Percentiles rank a stretch among this genome's conserved stretches.
Evolutionary conservation across 176 grass and related monocot species (phyloP).

Genomic region (Oropetium thomaeum): DNA sequence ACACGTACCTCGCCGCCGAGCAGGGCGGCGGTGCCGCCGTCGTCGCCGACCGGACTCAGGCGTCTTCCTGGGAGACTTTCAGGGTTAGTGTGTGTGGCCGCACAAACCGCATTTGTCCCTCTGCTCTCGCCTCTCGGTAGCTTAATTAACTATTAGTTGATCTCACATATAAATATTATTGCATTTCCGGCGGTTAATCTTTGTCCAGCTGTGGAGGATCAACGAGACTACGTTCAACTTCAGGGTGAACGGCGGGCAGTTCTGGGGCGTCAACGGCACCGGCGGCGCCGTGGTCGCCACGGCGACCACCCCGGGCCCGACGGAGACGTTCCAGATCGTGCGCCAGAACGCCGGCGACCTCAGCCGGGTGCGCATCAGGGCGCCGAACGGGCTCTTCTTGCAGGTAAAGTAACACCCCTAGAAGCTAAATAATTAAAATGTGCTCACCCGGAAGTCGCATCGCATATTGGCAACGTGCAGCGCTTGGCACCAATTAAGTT

Average conservation of each 20-base stretch:
- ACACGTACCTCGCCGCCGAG: slow-evolving; percentile 54
- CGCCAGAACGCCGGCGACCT: slow-evolving; percentile 22
- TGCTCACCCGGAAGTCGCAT: no score
- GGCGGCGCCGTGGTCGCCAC: slow-evolving; percentile 29
- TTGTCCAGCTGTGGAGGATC: slow-evolving; percentile 63
- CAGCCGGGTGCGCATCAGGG: slow-evolving; percentile 37
- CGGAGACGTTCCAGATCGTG: slow-evolving; percentile 56
- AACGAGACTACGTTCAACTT: slow-evolving; percentile 48
- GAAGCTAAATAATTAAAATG: no score
- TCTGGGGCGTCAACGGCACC: slow-evolving; percentile 36
- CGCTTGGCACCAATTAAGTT: no score
- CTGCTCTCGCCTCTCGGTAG: no score
- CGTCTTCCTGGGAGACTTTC: slow-evolving; percentile 74
- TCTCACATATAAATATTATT: not conserved
- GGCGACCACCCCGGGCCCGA: slow-evolving; percentile 24
- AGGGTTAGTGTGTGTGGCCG: no score
- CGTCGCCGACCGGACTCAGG: slow-evolving; percentile 44
- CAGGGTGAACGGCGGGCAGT: slow-evolving; percentile 40
- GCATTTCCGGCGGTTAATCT: not conserved
- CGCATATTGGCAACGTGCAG: not conserved
- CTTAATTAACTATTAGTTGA: not conserved
- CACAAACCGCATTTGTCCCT: no score
- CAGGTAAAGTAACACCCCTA: no score
- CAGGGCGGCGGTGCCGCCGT: slow-evolving; percentile 46
- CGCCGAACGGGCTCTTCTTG: slow-evolving; percentile 47